Percentiles rank a stretch among this genome's conserved stretches.
Evolutionary conservation across 768 basidiomycete species (phyloP).

Genomic region (Megacollybia marginata): DNA sequence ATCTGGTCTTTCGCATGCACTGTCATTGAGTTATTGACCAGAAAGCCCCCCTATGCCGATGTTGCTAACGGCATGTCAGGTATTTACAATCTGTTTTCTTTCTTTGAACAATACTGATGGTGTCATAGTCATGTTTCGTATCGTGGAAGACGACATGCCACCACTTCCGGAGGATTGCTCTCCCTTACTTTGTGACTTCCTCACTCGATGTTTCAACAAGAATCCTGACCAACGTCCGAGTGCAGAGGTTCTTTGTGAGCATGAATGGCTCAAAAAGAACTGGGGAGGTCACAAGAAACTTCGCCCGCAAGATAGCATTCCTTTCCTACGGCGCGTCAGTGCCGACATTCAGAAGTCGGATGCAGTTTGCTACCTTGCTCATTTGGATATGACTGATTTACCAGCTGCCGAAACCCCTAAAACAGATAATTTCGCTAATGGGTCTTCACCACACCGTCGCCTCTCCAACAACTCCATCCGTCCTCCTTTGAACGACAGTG

Average conservation of each 20-base stretch:
- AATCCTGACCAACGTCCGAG: constrained; percentile 77
- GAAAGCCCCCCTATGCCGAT: constrained; percentile 86
- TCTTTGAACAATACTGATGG: constrained; percentile 3
- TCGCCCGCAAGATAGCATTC: constrained; percentile 90
- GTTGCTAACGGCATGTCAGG: constrained; percentile 88
- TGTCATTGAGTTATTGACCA: constrained; percentile 88
- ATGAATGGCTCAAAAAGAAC: constrained; percentile 81
- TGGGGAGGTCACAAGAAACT: constrained; percentile 79
- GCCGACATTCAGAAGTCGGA: constrained; percentile 76
- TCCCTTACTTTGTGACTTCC: constrained; percentile 68
- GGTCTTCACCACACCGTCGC: constrained; percentile 30
- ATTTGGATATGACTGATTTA: constrained; percentile 36
- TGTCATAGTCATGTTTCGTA: constrained; percentile 85
- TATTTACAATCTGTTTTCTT: constrained; percentile 24
- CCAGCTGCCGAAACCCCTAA: constrained; percentile 29
- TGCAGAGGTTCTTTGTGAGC: constrained; percentile 81
- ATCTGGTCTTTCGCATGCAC: constrained; percentile 97
- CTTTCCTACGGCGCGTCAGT: constrained; percentile 89
- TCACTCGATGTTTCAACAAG: constrained; percentile 86
- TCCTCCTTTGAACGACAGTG: constrained; percentile 29
- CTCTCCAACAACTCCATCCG: constrained; percentile 31
- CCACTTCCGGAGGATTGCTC: constrained; percentile 80
- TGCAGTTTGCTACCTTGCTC: constrained; percentile 43
- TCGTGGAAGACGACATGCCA: constrained; percentile 90
- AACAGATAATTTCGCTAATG: constrained; percentile 25